These are phyloP conservation scores for Buddleja alternifolia DNA, from an alignment of 257 asterid genomes.

Conservation along the genomic window DNA sequence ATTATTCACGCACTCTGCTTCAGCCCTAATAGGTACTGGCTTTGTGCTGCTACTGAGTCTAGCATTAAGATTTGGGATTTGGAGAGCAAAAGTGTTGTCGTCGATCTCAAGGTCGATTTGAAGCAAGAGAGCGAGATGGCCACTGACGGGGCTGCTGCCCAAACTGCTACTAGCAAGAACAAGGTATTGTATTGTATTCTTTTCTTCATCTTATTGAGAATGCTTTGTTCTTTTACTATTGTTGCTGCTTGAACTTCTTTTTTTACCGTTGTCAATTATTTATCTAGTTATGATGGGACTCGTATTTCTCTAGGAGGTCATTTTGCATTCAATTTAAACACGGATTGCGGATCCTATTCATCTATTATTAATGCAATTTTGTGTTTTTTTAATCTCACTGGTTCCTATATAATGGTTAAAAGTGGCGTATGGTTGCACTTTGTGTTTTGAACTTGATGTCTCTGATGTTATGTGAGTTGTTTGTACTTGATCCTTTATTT, in stretches of 20 bases:
- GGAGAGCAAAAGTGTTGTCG: conserved; percentile 93
- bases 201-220: background rate
- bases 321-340: no score
- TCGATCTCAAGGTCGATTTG: conserved; percentile 72
- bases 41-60: conserved; percentile 86
- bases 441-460: no score
- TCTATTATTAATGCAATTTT: background rate
- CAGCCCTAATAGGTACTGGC: conserved; percentile 95
- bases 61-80: conserved; percentile 94
- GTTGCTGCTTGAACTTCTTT: background rate
- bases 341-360: background rate
- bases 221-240: background rate
- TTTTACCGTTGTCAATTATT: background rate
- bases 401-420: background rate
- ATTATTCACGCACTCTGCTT: conserved; percentile 80
- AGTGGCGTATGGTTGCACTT: no score
- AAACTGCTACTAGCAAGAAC: conserved; percentile 48
- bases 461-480: no score
- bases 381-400: background rate
- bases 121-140: conserved; percentile 71
- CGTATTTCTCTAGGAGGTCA: background rate
- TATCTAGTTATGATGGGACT: background rate
- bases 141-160: conserved; percentile 45
- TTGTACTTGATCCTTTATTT: no score
- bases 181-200: conserved; percentile 52